phyloP scores from a whole-genome alignment of 2,329 filamentous ascomycete genomes.

The Exophiala alcalophila region DNA sequence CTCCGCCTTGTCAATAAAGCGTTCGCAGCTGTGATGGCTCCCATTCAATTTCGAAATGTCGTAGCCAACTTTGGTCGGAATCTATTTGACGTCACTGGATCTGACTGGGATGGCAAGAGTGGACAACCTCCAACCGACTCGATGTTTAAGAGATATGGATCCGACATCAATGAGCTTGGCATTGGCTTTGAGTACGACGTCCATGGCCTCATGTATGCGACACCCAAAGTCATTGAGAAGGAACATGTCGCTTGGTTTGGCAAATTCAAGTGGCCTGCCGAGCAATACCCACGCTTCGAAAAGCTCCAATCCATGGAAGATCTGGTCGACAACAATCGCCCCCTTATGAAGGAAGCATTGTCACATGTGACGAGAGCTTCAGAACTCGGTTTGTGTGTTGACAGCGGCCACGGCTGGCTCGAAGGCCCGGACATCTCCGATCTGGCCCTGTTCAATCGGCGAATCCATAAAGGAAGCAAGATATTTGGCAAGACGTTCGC shows the following conservation, averaged over 20 bases:
- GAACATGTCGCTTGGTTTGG: constrained; percentile 61
- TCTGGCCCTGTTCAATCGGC: constrained; percentile 47
- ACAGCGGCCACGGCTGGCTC: constrained; percentile 67
- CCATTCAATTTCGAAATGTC: constrained; percentile 59
- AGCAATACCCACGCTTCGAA: constrained; percentile 58
- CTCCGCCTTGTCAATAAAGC: constrained; percentile 62
- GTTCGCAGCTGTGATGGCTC: constrained; percentile 57
- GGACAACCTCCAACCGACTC: constrained; percentile 45
- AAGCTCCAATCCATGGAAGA: constrained; percentile 60
- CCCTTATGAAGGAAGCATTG: constrained; percentile 49
- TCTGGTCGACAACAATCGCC: constrained; percentile 51
- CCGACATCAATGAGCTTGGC: constrained; percentile 60
- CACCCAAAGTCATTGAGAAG: constrained; percentile 56
- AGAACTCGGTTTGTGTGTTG: constrained; percentile 65
- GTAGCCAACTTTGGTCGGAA: constrained; percentile 65
- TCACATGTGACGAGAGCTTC: constrained; percentile 53
- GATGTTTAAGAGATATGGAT: constrained; percentile 62
- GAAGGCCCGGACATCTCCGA: constrained; percentile 58
- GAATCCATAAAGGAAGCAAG: constrained; percentile 35
- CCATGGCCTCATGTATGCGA: constrained; percentile 48
- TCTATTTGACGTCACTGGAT: constrained; percentile 44
- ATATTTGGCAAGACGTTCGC: constrained; percentile 48
- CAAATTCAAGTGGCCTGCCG: constrained; percentile 62
- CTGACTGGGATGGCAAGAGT: constrained; percentile 34
- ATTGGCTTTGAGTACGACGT: constrained; percentile 65